Base-by-base conservation (phyloP, 177 flowering plant genomes). In the Vitis hybrid region DNA sequence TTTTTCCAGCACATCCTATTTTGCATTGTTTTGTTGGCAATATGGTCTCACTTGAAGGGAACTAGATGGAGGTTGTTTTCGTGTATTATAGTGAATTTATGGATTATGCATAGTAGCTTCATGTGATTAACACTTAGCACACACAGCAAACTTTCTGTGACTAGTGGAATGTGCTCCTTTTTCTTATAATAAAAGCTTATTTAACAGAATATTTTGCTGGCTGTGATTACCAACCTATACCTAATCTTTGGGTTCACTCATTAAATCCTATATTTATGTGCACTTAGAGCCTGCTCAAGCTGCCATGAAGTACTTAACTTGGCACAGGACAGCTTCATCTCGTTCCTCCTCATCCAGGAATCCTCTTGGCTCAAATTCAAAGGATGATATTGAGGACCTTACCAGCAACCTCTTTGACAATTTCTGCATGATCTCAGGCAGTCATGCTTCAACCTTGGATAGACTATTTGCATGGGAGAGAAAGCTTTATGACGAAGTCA, bases 391-490 rank as follows among this genome's bases (percentile, higher is more conserved):
- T 13, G 88, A 81, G 68, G 90, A 89, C 62, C 59, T 79, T 52
- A 67, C 79, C 67, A 73, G 78, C 69, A 72, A 81, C 80, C 69
- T 86, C 62, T 84, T 82, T 52, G 83, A 86, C 53, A 89, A 75
- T 81, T 77, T 81, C 66, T 89, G 89, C 80, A 92, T 92, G 99
- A 84, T 74, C 62, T 89, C 98, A n/a, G 96, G 98, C 69, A 95
- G 97, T 73, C 98, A 94, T 74, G 98, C 94, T 57, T 95, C 98
- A 59, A 95, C 99, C 59, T 78, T 95, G 75, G 97, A 95, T 81
- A 84, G 99, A 75, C 83, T 95, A 52, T 86, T 84, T 84, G 99
- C 97, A 62, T 95, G 99, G 99, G 99, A 95, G 81, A 90, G 90
- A 76, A 95, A 93, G 83, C 94, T 95, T 64, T 90, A 86, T 77